A percentile compares a stretch with the other conserved stretches of the same genome.
Evolutionary conservation across 2,329 filamentous ascomycete genomes (phyloP).

Genomic region (Cordyceps tenuipes): DNA sequence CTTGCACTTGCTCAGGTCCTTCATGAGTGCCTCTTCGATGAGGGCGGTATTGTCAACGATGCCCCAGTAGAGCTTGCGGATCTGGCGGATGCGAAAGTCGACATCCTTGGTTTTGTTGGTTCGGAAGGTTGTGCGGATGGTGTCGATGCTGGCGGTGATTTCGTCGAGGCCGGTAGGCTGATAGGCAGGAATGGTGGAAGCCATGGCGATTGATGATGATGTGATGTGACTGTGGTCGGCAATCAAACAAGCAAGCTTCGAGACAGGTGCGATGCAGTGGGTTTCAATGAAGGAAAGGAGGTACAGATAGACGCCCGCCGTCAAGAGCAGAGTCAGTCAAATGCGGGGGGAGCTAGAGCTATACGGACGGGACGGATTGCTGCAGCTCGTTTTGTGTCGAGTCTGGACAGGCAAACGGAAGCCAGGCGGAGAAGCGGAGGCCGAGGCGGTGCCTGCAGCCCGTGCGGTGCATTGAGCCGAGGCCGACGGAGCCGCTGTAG

Average conservation of each 20-base stretch:
- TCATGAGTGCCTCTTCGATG: slow-evolving; percentile 64
- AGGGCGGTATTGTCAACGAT: slow-evolving; percentile 68
- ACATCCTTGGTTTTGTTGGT: slow-evolving; percentile 75
- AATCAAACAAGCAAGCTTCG: too few relatives aligned
- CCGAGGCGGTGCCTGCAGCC: neutral
- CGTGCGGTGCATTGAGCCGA: slow-evolving; percentile 1
- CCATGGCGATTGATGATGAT: slow-evolving; percentile 26
- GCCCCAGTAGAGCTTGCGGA: slow-evolving; percentile 93
- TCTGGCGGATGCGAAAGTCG: slow-evolving; percentile 73
- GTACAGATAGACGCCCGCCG: too few relatives aligned
- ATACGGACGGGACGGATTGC: too few relatives aligned
- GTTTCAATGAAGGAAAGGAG: too few relatives aligned
- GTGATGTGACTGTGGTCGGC: neutral
- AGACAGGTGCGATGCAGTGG: too few relatives aligned
- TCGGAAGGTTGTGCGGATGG: slow-evolving; percentile 60
- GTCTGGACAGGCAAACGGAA: too few relatives aligned
- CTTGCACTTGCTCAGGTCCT: slow-evolving; percentile 69
- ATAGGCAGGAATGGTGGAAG: slow-evolving; percentile 38
- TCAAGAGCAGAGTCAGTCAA: too few relatives aligned
- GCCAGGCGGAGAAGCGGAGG: too few relatives aligned
- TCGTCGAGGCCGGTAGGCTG: slow-evolving; percentile 55
- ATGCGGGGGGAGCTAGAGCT: too few relatives aligned
- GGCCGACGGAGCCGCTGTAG: neutral
- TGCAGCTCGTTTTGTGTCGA: too few relatives aligned
- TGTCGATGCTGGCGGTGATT: slow-evolving; percentile 54